These are phyloP conservation scores for Boletus coccyginus DNA, from an alignment of 768 basidiomycete genomes.

Conservation along the genomic window DNA sequence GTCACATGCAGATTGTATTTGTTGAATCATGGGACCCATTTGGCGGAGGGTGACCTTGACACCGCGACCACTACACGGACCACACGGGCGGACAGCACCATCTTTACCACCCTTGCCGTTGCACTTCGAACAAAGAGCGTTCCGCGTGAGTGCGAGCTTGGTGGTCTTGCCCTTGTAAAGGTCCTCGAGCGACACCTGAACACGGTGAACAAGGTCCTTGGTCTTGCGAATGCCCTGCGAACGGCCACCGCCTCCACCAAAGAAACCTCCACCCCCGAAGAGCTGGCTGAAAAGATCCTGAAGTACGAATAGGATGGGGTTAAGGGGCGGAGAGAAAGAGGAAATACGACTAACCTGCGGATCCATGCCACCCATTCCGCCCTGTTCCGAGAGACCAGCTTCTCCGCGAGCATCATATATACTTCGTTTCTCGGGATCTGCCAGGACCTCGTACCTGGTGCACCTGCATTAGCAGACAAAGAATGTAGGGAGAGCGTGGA, in stretches of 20 bases:
- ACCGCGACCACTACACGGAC: conserved; percentile 82
- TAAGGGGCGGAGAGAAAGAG: neutral
- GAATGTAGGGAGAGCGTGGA: conserved; percentile 14
- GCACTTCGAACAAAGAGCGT: conserved; percentile 91
- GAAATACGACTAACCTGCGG: conserved; percentile 63
- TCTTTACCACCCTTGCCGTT: conserved; percentile 98
- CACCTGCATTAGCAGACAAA: neutral
- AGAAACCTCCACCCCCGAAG: conserved; percentile 83
- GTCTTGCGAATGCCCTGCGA: conserved; percentile 83
- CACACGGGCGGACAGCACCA: conserved; percentile 83
- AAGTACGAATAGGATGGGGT: neutral
- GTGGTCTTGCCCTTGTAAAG: conserved; percentile 99
- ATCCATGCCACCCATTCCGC: conserved; percentile 95
- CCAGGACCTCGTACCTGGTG: conserved; percentile 87
- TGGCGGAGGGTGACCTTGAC: conserved; percentile 89
- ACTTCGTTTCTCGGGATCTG: conserved; percentile 77
- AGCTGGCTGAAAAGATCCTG: conserved; percentile 96
- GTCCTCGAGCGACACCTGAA: conserved; percentile 95
- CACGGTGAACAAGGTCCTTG: conserved; percentile 97
- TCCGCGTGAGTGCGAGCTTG: conserved; percentile 94
- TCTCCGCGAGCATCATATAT: conserved; percentile 92
- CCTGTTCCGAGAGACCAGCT: conserved; percentile 82
- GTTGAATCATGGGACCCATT: conserved; percentile 99
- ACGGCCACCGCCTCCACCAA: conserved; percentile 63
- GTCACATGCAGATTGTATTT: conserved; percentile 92